These are phyloP conservation scores for Pyrenophora graminea DNA, from an alignment of 2,329 filamentous ascomycete genomes.

Conservation along the genomic window DNA sequence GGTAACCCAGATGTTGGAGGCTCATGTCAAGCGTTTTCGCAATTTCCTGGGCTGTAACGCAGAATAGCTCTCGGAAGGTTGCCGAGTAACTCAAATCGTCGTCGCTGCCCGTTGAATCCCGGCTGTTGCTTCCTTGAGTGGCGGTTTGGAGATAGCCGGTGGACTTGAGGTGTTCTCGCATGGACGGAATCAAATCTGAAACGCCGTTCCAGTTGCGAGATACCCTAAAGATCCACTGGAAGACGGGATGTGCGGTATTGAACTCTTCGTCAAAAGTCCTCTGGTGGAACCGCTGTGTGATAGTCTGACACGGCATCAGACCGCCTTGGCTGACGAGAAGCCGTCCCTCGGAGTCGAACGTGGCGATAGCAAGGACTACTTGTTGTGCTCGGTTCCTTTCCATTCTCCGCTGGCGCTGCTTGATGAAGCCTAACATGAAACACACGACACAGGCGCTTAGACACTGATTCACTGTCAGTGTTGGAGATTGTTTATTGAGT, in stretches of 20 bases:
- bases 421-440: constrained; percentile 44
- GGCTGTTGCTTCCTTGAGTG: constrained; percentile 20
- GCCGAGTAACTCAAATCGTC: constrained; percentile 72
- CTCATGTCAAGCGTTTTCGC: constrained; percentile 68
- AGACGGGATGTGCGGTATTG: constrained; percentile 74
- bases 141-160: constrained; percentile 32
- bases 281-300: constrained; percentile 64
- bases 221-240: constrained; percentile 85
- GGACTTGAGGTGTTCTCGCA: constrained; percentile 72
- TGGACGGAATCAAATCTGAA: constrained; percentile 68
- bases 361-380: constrained; percentile 61
- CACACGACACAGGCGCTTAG: constrained; percentile 46
- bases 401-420: constrained; percentile 45
- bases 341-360: constrained; percentile 69
- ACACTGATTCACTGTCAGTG: constrained; percentile 55
- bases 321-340: constrained; percentile 73
- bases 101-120: constrained; percentile 39
- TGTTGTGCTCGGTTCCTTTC: constrained; percentile 56
- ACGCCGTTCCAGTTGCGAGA: constrained; percentile 77
- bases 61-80: constrained; percentile 82
- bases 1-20: constrained; percentile 66
- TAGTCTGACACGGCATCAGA: constrained; percentile 71
- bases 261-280: constrained; percentile 72
- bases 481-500: constrained; percentile 64
- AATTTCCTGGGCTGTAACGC: constrained; percentile 74